A percentile compares a stretch with the other conserved stretches of the same genome.
These are phyloP conservation scores for Plasmodium malariae DNA, from an alignment of 169 alveolate genomes.

Conservation along the genomic window DNA sequence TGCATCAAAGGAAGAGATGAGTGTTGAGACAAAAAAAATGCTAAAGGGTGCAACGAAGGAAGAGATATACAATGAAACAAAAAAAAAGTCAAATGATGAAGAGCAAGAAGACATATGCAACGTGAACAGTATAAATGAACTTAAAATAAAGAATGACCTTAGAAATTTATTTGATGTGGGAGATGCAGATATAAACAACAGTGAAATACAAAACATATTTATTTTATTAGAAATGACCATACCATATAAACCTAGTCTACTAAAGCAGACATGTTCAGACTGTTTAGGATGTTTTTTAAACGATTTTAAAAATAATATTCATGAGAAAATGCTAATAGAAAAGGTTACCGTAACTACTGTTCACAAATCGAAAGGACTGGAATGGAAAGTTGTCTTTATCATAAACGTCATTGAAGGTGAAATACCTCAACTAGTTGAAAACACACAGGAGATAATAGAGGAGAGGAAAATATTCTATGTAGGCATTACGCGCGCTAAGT, in stretches of 20 bases:
- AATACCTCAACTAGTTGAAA: conserved; percentile 76
- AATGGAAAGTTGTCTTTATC: conserved; percentile 88
- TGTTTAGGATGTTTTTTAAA: conserved; percentile 45
- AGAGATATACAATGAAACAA: no score
- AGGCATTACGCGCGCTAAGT: conserved; percentile 87
- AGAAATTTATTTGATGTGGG: conserved; percentile 14
- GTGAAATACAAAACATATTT: conserved; percentile 49
- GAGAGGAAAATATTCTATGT: conserved; percentile 90
- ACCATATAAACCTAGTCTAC: conserved; percentile 11
- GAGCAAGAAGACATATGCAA: not conserved
- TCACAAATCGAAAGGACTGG: conserved; percentile 90
- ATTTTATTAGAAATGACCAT: conserved; percentile 38
- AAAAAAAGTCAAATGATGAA: not conserved
- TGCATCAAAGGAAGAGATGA: no score
- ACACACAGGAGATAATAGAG: conserved; percentile 78
- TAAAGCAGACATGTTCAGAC: conserved; percentile 34
- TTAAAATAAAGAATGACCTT: conserved; percentile 35
- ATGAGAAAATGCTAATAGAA: conserved; percentile 77
- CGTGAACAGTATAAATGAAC: conserved; percentile 4
- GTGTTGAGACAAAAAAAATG: no score
- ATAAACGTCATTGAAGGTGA: conserved; percentile 82
- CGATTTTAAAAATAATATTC: conserved; percentile 56
- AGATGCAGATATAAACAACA: conserved; percentile 28
- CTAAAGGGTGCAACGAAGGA: no score
- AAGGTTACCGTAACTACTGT: conserved; percentile 86